Base-by-base conservation (phyloP, 257 asterid genomes). In the Jacaranda copaia region DNA sequence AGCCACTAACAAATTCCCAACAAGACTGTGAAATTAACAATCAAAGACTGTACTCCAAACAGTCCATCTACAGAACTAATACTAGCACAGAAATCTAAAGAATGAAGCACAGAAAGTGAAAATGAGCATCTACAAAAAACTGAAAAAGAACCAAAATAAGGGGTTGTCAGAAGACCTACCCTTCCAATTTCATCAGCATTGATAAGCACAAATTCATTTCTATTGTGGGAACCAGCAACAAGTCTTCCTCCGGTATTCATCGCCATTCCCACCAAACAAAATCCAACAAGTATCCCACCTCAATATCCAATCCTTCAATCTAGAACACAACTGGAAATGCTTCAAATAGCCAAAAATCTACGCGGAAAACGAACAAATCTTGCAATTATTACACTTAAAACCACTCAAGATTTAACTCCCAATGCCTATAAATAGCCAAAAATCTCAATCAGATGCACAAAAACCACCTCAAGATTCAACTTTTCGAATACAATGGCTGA, bases 221-320 rank as follows among this genome's bases (percentile, higher is more conserved):
- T 89, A 80, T 84, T 89, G 72, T 93, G 98, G 72, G 98, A 93
- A 74, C 97, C 98, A 82, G 96, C 92, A 79, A 91, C 86, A 57
- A 93, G 96, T 82, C 96, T 88, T 6, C 98, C 97, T 19, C 97
- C 87, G 38, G 97, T 91, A 64, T 88, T 83, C 98, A 91, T 89
- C 85, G 81, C 87, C 90, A 89, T 89, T 76, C 82, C 40, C 59
- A 74, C 80, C 55, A 51, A n/a, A 19, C 38, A 55, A 61, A 62
- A 65, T 16, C 75, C 70, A 48, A 20, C 68, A 76, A 72, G 67
- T 70, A 58, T 63, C 81, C 76, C 80, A 64, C 85, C 80, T 57
- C 75, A 62, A 70, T 36, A 68, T 8, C 20, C 20, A 76, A 62
- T 68, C 75, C 72, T 45, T 65, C 60, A 61, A 36, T 71, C 66